Percentiles rank a stretch among this genome's conserved stretches.
Conservation (phyloP, 2,329 filamentous ascomycete genomes). For the Phialophora verrucosa region DNA sequence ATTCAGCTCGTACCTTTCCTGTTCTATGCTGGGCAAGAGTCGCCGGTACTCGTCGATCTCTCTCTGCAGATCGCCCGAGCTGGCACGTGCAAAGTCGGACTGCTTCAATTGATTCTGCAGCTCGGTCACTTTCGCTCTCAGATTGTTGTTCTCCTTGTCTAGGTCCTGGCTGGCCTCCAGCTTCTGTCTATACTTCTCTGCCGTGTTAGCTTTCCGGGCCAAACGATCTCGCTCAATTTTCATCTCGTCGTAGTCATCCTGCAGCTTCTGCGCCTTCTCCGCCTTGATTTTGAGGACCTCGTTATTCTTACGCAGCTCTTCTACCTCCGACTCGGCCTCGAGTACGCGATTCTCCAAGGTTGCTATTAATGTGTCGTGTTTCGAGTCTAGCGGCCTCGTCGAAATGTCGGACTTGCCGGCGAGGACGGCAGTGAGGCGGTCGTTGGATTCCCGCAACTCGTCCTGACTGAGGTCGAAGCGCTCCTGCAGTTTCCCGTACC, state of each 20-base stretch:
- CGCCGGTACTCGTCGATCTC: slow-evolving; percentile 48
- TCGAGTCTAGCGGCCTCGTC: slow-evolving; percentile 54
- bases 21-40: slow-evolving; percentile 54
- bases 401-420: slow-evolving; percentile 53
- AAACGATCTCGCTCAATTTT: slow-evolving; percentile 55
- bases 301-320: slow-evolving; percentile 51
- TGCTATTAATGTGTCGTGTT: slow-evolving; percentile 74
- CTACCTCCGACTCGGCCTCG: slow-evolving; percentile 53
- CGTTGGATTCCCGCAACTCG: slow-evolving; percentile 54
- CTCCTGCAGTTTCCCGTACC: slow-evolving; percentile 62
- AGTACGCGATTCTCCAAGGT: slow-evolving; percentile 71
- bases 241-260: slow-evolving; percentile 57
- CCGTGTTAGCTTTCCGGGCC: slow-evolving; percentile 55
- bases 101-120: slow-evolving; percentile 55
- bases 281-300: slow-evolving; percentile 54
- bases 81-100: slow-evolving; percentile 47
- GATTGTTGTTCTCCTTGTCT: slow-evolving; percentile 55
- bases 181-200: slow-evolving; percentile 58
- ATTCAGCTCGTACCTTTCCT: slow-evolving; percentile 55
- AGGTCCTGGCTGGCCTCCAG: slow-evolving; percentile 56
- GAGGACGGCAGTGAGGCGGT: slow-evolving; percentile 58
- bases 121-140: slow-evolving; percentile 55
- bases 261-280: slow-evolving; percentile 51
- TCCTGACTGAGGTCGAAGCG: slow-evolving; percentile 55
- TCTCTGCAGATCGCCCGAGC: slow-evolving; percentile 38